phyloP scores from a whole-genome alignment of 139 green algal genomes.

The Parachlorella kessleri region DNA sequence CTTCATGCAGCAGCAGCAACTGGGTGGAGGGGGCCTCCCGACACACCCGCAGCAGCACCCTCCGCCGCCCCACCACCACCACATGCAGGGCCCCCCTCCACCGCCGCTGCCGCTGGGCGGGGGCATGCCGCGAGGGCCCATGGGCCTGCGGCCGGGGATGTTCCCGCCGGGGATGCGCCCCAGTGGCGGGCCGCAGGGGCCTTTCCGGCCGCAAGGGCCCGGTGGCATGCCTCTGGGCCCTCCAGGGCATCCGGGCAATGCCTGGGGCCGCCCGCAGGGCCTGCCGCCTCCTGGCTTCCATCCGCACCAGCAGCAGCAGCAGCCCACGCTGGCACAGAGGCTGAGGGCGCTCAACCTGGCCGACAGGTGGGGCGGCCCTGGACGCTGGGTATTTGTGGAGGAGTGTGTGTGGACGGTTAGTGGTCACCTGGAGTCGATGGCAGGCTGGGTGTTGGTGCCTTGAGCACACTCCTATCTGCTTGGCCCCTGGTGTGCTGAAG shows the following conservation, averaged over 20 bases:
- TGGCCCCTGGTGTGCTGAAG: too few relatives aligned
- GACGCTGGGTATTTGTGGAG: neutral
- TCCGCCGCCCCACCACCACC: constrained; percentile 4
- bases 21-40: neutral
- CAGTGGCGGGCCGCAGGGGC: neutral
- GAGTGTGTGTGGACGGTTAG: neutral
- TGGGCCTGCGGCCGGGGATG: neutral
- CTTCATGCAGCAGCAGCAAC: neutral
- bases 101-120: neutral
- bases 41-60: neutral
- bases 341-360: constrained; percentile 34
- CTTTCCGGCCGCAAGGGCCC: neutral
- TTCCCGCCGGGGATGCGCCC: neutral
- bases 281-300: neutral
- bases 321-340: constrained; percentile 33
- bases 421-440: neutral
- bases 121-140: neutral
- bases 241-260: too few relatives aligned
- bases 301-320: neutral
- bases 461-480: too few relatives aligned
- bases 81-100: neutral
- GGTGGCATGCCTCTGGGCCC: neutral
- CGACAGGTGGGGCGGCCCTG: constrained; percentile 5
- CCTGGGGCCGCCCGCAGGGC: neutral
- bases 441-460: too few relatives aligned